phyloP scores from a whole-genome alignment of 2,329 filamentous ascomycete genomes.

The Stemphylium vesicarium region DNA sequence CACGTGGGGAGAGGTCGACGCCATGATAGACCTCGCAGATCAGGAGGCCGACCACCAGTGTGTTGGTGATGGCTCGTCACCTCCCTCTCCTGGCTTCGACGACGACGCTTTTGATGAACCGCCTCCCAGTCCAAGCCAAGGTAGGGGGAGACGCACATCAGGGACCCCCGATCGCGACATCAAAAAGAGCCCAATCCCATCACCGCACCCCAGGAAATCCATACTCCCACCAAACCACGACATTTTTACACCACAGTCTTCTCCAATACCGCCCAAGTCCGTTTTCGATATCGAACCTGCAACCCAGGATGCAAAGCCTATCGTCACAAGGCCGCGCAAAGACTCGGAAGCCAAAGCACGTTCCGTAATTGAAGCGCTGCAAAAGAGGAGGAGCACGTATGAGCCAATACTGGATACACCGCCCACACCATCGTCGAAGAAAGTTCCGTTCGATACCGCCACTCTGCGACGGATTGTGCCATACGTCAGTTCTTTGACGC shows the following conservation, averaged over 20 bases:
- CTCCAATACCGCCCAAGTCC: conserved; percentile 35
- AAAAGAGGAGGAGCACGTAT: conserved; percentile 53
- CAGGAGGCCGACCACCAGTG: conserved; percentile 68
- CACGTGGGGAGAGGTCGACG: conserved; percentile 82
- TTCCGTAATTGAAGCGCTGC: conserved; percentile 66
- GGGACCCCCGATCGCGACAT: conserved; percentile 38
- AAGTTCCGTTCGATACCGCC: conserved; percentile 70
- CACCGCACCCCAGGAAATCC: conserved; percentile 38
- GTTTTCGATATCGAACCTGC: conserved; percentile 31
- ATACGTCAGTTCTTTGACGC: conserved; percentile 56
- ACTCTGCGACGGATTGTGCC: conserved; percentile 68
- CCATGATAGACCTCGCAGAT: conserved; percentile 83
- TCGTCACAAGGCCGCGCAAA: conserved; percentile 57
- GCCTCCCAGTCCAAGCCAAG: conserved; percentile 45
- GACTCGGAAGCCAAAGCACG: conserved; percentile 66
- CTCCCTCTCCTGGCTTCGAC: conserved; percentile 64
- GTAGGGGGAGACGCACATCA: conserved; percentile 37
- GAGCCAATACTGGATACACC: conserved; percentile 34
- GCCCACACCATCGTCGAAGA: conserved; percentile 51
- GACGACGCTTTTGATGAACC: conserved; percentile 64
- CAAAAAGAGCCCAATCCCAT: conserved; percentile 28
- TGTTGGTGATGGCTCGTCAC: conserved; percentile 58
- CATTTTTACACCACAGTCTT: conserved; percentile 46
- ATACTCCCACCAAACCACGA: conserved; percentile 46
- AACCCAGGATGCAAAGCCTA: conserved; percentile 32